Evolutionary conservation across 2,329 filamentous ascomycete genomes (phyloP), one percentile per base, ranked within the genome.

Genomic region (Colletotrichum gloeosporioides): DNA sequence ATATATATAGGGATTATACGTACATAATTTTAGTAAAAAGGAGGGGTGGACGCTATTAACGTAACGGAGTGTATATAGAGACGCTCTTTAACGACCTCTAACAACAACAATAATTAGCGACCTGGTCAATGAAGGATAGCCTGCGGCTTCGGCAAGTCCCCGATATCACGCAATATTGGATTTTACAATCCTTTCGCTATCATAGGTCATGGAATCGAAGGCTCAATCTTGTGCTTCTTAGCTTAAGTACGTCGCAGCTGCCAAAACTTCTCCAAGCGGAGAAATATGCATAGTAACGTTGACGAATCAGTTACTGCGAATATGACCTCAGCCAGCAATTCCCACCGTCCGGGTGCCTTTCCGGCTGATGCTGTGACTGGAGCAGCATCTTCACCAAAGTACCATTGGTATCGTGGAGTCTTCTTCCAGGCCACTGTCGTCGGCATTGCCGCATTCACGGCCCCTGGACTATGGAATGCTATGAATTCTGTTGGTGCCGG

Each of bases 381-480:
- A 6, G 22, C 8, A 9, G 8, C 15, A 18, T 13, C 8, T 13
- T 27, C n/a, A 6, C 29, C 34, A 3, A 67, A 64, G 8, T 79
- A 80, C 31, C 68, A 61, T 12, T 83, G 80, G 82, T 79, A 71
- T 49, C 77, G 79, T 15, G 79, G 80, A 27, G 79, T 82, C 16
- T 82, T 83, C 70, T 82, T 82, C 71, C 80, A 82, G 32, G 79
- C 80, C 6, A 80, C 79, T 4, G 72, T 82, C 12, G 79, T 80
- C 7, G 79, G 79, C 1, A 77, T 80, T 34, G 78, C 78, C 4
- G 81, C 80, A 1, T 82, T 82, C 68, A 75, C 80, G 6, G 82
- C 81, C 7, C 82, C 82, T 1, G 81, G 81, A 2, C 76, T 82
- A 25, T 82, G 81, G 80, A 83, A 82, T 65, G 82, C 81, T 8